Evolutionary conservation across 805 yeast genomes (phyloP), one percentile per base, ranked within the genome.

Genomic region (Saturnispora sanitii): DNA sequence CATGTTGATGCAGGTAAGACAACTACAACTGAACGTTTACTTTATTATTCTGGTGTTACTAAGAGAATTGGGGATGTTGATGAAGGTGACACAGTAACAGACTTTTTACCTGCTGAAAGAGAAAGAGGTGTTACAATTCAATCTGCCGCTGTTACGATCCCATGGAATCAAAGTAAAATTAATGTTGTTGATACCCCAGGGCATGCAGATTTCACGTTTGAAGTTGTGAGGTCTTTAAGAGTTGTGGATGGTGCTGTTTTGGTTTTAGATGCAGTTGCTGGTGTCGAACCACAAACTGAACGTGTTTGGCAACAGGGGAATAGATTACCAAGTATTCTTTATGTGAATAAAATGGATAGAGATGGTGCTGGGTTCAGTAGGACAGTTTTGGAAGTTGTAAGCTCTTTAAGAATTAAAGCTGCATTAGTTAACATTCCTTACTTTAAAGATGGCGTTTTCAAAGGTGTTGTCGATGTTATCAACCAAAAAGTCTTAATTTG

Each of bases 1-100:
- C 98, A 92, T 57, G 92, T 92, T 40, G 98, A 92, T 66, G 98
- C 98, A 3, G 98, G 98, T 0, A 92, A 92, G 60, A 92, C 98
- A 3, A 92, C 98, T 2, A 88, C 98, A 1, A 90, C 98, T 0
- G 98, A 92, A 57, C 67, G 97, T 35, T 83, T 92, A 86, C 73
- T 92, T n/a, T 90, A 72, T 55, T 88, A 82, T 56, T 71, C 88
- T 40, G 97, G 97, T 0, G 70, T 79, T 43, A 90, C 83, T 1
- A 66, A 68, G 21, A 58, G 86, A 19, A 79, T 92, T 3, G 98
- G 98, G 1, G 79, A 92, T 53, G 98, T 92, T 4, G 97, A 92
- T 52, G 83, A 86, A 49, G 98, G 98, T 16, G 96, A 92, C 53
- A 92, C 98, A 0, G 92, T 88, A 2, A 92, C 95, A 2, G 98